Evolutionary conservation across 139 green algal genomes (phyloP), one percentile per base, ranked within the genome.

Genomic region (Zygnema circumcarinatum): DNA sequence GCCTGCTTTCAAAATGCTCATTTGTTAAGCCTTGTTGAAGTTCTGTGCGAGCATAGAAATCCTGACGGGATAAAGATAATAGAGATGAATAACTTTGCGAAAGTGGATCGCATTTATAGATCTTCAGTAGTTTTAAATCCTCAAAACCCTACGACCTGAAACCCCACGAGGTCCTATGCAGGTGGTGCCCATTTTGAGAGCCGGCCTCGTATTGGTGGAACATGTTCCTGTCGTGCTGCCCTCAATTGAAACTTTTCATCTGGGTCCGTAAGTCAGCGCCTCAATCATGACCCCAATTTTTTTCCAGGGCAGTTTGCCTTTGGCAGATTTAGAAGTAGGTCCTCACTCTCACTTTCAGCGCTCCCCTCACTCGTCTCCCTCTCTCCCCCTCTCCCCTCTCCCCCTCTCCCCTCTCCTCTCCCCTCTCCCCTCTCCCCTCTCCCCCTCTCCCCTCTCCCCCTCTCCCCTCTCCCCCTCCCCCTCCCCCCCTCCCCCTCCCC

Each of bases 131-230:
- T n/a, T n/a, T n/a, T n/a, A n/a, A n/a, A n/a, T n/a, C n/a, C n/a
- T n/a, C n/a, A n/a, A n/a, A n/a, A n/a, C n/a, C n/a, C n/a, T n/a
- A n/a, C n/a, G n/a, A n/a, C n/a, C n/a, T n/a, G n/a, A n/a, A n/a
- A n/a, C n/a, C n/a, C n/a, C n/a, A n/a, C n/a, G n/a, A n/a, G n/a
- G n/a, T n/a, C n/a, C n/a, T n/a, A n/a, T 53, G 33, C 81, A 98
- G 94, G 95, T 98, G 36, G 92, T 98, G 20, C 96, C 96, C 68
- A 92, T 98, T 39, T 91, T 98, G 67, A 93, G 96, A 2, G 96
- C 96, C 0, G 96, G 96, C 0, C 90, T 98, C 33, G 91, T 98
- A 2, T 88, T 98, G 67, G 83, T 98, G 42, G 96, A 98, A 92
- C 89, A 96, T 56, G 85, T 94, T 0, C n/a, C 83, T 0, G 94